Evolutionary conservation across 345 rosid genomes (phyloP).

Genomic region (Pistacia vera): DNA sequence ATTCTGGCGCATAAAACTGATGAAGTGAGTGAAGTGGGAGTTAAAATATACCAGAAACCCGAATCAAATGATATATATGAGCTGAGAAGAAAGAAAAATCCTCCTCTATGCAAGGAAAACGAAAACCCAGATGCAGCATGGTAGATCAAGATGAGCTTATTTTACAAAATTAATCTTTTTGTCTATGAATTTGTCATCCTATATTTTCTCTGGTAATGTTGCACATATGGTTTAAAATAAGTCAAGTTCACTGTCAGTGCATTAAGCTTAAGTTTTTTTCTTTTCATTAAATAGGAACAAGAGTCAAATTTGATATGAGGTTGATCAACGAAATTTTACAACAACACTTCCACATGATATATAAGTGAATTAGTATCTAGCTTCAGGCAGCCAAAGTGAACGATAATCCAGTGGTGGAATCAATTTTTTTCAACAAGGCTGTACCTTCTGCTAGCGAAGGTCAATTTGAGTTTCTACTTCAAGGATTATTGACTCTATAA

Average conservation of each 20-base stretch:
- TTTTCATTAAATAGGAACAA: neutral
- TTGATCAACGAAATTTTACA: neutral
- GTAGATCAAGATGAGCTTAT: conserved; percentile 43
- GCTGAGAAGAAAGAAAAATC: conserved; percentile 77
- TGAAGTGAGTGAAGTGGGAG: conserved; percentile 86
- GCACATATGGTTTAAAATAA: neutral
- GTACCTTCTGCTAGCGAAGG: neutral
- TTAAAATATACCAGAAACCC: conserved; percentile 92
- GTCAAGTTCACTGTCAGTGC: neutral
- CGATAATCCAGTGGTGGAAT: neutral
- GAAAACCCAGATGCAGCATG: conserved; percentile 97
- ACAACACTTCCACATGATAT: neutral
- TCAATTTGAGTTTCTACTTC: neutral
- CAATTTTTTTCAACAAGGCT: neutral
- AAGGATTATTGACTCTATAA: neutral
- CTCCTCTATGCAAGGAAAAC: conserved; percentile 82
- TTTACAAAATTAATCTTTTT: conserved; percentile 10
- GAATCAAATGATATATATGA: conserved; percentile 81
- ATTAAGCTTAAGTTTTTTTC: neutral
- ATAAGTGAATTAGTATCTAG: neutral
- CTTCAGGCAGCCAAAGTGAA: neutral
- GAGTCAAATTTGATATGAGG: neutral
- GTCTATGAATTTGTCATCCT: neutral
- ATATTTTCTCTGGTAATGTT: neutral
- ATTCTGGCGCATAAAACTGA: conserved; percentile 91